phyloP scores from a whole-genome alignment of 1,284 basidiomycete genomes.

The Cutaneotrichosporon sp. region DNA sequence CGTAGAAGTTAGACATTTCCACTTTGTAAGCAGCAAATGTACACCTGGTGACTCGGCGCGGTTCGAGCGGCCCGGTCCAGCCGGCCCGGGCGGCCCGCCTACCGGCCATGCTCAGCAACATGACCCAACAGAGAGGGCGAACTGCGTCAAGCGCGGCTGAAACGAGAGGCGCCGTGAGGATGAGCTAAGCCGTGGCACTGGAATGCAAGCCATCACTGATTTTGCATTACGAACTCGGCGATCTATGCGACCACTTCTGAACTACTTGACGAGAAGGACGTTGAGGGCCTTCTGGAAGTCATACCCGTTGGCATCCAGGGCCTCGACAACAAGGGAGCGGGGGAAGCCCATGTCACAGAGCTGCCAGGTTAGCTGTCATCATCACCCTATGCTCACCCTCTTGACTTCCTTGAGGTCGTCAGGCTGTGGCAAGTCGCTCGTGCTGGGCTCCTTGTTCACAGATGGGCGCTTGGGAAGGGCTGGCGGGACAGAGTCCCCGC shows the following conservation, averaged over 20 bases:
- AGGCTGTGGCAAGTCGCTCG: constrained; percentile 38
- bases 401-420: constrained; percentile 55
- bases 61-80: too few species aligned
- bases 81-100: too few species aligned
- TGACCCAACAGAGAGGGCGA: too few species aligned
- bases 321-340: constrained; percentile 46
- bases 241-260: background rate
- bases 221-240: background rate
- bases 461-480: constrained; percentile 40
- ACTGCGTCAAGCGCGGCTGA: too few species aligned
- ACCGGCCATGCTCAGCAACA: too few species aligned
- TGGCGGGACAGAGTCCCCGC: constrained; percentile 15
- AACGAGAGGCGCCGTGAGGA: too few species aligned
- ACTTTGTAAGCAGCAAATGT: background rate
- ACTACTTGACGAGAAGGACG: constrained; percentile 40
- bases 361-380: constrained; percentile 23
- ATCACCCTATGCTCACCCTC: constrained; percentile 36
- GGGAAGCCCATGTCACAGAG: constrained; percentile 54
- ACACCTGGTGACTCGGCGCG: too few species aligned
- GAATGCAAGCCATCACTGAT: background rate
- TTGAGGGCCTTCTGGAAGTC: constrained; percentile 54
- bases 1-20: background rate
- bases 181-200: too few species aligned
- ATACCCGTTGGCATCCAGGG: constrained; percentile 53
- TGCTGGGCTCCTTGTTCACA: background rate